Percentiles rank a stretch among this genome's conserved stretches.
Conservation (phyloP, 371 early-diverging fungal genomes). For the Mucor lusitanicus region DNA sequence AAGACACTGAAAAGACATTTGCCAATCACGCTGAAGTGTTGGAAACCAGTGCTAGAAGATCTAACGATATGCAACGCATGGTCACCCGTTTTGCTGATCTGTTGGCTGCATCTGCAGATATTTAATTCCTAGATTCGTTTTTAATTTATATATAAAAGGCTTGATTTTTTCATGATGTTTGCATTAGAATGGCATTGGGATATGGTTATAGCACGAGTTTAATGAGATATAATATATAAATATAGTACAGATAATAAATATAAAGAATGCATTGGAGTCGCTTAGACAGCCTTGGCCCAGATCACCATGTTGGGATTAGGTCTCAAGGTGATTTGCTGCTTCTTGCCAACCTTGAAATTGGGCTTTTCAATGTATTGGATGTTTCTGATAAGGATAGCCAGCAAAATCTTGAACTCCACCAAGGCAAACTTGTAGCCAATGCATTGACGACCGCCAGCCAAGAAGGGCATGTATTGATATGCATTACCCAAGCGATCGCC, state of each 20-base stretch:
- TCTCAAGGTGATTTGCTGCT: slow-evolving; percentile 38
- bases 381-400: slow-evolving; percentile 34
- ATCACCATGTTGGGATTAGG: slow-evolving; percentile 43
- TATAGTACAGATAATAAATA: not conserved
- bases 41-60: slow-evolving; percentile 69
- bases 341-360: slow-evolving; percentile 26
- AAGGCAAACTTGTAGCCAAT: slow-evolving; percentile 47
- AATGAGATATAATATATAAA: not conserved
- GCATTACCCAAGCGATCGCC: slow-evolving; percentile 31
- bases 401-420: slow-evolving; percentile 41
- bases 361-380: slow-evolving; percentile 43
- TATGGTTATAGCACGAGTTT: not conserved
- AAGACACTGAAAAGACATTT: slow-evolving; percentile 55
- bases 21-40: slow-evolving; percentile 92
- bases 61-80: slow-evolving; percentile 76
- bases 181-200: too few relatives aligned
- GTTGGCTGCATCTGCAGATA: slow-evolving; percentile 12
- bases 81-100: slow-evolving; percentile 68
- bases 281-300: slow-evolving; percentile 16
- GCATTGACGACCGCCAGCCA: slow-evolving; percentile 56
- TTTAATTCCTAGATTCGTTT: not conserved
- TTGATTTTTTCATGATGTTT: not conserved
- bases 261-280: not conserved
- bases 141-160: not conserved
- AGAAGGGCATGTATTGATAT: slow-evolving; percentile 63